Conservation (phyloP, 2,329 filamentous ascomycete species). For the Domatiomyces catenatus region DNA sequence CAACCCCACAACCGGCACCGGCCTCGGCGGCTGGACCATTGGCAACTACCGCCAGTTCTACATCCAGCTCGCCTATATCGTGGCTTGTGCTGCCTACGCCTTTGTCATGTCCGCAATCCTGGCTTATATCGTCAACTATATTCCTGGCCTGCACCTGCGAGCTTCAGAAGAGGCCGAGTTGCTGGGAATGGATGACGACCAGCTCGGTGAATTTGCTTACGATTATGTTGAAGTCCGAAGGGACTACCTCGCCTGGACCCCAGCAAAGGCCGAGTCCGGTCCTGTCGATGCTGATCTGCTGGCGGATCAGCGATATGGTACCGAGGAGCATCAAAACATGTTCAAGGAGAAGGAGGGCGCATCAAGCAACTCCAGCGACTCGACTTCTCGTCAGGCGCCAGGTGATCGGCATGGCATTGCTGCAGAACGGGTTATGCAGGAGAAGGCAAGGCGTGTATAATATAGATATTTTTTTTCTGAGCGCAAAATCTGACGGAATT, state of each 20-base stretch:
- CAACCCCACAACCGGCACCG: conserved; percentile 23
- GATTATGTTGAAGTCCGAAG: conserved; percentile 37
- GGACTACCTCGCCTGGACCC: conserved; percentile 37
- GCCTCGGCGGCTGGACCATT: conserved; percentile 53
- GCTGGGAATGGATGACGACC: conserved; percentile 43
- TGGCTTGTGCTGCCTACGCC: conserved; percentile 49
- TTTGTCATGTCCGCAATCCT: conserved; percentile 55
- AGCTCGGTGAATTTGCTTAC: conserved; percentile 37
- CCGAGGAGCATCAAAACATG: conserved; percentile 46
- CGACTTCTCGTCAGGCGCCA: conserved; percentile 4
- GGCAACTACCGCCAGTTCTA: conserved; percentile 56
- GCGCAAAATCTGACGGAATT: not conserved
- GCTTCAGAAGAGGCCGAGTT: conserved; percentile 53
- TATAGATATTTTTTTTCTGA: not conserved
- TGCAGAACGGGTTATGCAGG: conserved; percentile 7
- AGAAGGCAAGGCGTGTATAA: conserved; percentile 1
- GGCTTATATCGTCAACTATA: conserved; percentile 53
- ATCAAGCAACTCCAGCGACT: not conserved
- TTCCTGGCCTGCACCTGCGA: conserved; percentile 55
- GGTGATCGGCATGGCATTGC: conserved; percentile 15
- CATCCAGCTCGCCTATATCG: conserved; percentile 54
- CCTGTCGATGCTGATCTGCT: conserved; percentile 36
- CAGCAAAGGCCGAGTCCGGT: conserved; percentile 27
- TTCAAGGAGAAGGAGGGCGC: conserved; percentile 26
- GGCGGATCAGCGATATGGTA: conserved; percentile 44